Conservation (phyloP, 192 early-diverging fungal genomes). For the Umbelopsis sp. region DNA sequence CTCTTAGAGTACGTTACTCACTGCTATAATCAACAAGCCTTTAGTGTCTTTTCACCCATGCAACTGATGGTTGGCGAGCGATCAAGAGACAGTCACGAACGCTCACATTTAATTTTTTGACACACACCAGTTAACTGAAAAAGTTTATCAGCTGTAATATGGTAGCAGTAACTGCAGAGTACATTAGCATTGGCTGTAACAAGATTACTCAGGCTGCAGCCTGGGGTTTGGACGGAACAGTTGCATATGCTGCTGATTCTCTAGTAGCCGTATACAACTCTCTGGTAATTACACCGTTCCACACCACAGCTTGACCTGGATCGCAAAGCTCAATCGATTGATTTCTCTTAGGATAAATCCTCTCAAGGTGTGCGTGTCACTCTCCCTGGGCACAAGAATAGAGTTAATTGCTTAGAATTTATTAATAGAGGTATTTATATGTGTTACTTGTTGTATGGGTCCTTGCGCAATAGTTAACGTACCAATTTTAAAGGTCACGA, state of each 20-base stretch:
- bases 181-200: conserved; percentile 69
- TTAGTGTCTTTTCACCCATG: too few species aligned
- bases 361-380: conserved; percentile 56
- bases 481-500: conserved; percentile 31
- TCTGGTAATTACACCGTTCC: conserved; percentile 43
- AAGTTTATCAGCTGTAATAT: conserved; percentile 12
- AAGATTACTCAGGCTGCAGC: conserved; percentile 62
- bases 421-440: conserved; percentile 52
- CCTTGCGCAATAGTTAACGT: not conserved
- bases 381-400: conserved; percentile 72
- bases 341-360: conserved; percentile 41
- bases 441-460: not conserved
- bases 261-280: conserved; percentile 75
- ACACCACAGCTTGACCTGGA: not conserved
- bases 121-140: not conserved
- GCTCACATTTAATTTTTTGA: too few species aligned
- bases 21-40: too few species aligned
- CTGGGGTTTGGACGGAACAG: conserved; percentile 56
- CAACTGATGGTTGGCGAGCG: not conserved
- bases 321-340: not conserved
- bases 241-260: conserved; percentile 75
- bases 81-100: conserved; percentile 6
- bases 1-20: too few species aligned
- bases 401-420: conserved; percentile 79
- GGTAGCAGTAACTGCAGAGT: conserved; percentile 46